Percentiles rank a stretch among this genome's conserved stretches.
These are phyloP conservation scores for Hypoxylon lenormandii DNA, from an alignment of 495 filamentous ascomycete species.

Conservation along the genomic window DNA sequence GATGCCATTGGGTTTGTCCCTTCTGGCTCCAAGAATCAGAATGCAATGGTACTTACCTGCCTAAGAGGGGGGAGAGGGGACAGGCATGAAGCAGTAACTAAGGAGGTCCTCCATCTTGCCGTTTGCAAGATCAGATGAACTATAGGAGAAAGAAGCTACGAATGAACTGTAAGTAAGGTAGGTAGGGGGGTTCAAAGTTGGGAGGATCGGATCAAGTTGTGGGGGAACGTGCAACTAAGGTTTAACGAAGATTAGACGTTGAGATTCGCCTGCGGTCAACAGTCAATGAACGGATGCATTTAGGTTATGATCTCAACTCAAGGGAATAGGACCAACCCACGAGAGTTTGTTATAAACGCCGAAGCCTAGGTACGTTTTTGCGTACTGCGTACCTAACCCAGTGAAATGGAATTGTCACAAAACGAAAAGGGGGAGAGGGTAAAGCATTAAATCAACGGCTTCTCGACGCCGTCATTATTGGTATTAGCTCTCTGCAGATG, in stretches of 20 bases:
- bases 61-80: conserved; percentile 6
- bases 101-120: conserved; percentile 23
- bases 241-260: conserved; percentile 16
- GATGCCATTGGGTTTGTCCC: conserved; percentile 15
- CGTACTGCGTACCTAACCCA: background rate
- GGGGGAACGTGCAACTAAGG: conserved; percentile 40
- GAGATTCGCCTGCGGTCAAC: conserved; percentile 24
- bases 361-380: background rate
- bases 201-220: conserved; percentile 28
- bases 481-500: conserved; percentile 33
- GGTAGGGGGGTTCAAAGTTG: conserved; percentile 18
- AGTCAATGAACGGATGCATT: conserved; percentile 12
- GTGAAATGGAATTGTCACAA: conserved; percentile 3
- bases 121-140: conserved; percentile 18
- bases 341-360: conserved; percentile 12
- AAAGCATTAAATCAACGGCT: background rate
- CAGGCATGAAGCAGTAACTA: conserved; percentile 29
- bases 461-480: conserved; percentile 15
- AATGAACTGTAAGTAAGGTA: background rate
- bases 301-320: conserved; percentile 37
- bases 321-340: background rate
- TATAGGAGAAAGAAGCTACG: background rate
- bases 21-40: conserved; percentile 3
- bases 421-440: background rate
- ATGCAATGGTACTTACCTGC: conserved; percentile 28